Base-by-base conservation (phyloP, 2,329 filamentous ascomycete species). In the Thielaviopsis cerberus region DNA sequence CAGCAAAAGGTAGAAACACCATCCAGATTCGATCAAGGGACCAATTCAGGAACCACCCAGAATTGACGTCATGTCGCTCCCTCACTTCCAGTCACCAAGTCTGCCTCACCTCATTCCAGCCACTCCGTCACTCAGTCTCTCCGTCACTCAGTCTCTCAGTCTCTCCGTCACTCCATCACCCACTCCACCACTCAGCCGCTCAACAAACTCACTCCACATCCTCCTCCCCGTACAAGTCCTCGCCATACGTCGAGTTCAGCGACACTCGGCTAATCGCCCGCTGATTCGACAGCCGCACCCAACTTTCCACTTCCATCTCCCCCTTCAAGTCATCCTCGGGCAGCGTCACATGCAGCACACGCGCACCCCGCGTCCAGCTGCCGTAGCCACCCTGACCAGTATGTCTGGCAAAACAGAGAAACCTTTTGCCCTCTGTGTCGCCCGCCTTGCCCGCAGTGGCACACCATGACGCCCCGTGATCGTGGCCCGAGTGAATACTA, bases 331-430 rank as follows among this genome's bases (percentile, higher is more conserved):
- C 55, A 22, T 23, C 17, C 37, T 30, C 55, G 13, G 52, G 52
- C 23, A 57, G 30, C 20, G 45, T 48, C 1, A 60, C 20, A 23
- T 51, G 63, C 13, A 85, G 68, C 63, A 83, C 77, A 1, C 81
- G 71, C 4, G 75, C 74, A 1, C 83, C 83, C 0, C 83, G 76
- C 10, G 76, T 75, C 78, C 78, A 85, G 52, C 73, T 72, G 0
- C 82, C 80, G 63, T 87, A 87, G 0, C 84, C 83, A 0, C 83
- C 84, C 58, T 86, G 86, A 0, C 84, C 83, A 0, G 80, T 76
- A 63, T 83, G 82, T 62, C 84, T 78, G 4, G 81, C 80, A 64
- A 83, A 85, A 63, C 75, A 78, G 10, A 78, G 63, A 52, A 62
- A 62, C n/a, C 27, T 34, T 17, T 55, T 24, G 10, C 17, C 53